Base-by-base conservation (phyloP, 2,329 filamentous ascomycete species). In the Colletotrichum salicis region DNA sequence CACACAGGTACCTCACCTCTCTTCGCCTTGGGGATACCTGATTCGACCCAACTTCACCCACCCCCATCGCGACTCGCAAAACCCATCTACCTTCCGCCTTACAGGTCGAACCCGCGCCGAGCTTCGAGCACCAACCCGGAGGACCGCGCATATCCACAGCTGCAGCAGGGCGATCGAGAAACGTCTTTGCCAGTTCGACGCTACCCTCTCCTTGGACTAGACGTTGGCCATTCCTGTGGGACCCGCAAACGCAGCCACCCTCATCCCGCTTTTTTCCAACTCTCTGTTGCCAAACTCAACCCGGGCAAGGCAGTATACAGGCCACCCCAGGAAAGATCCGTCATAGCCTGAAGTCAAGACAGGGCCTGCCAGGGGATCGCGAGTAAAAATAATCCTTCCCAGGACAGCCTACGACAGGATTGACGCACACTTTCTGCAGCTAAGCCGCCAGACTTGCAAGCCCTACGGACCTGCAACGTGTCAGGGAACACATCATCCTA, bases 401-500 rank as follows among this genome's bases (percentile, higher is more conserved):
- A 67, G 65, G 69, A 64, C 70, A 58, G 19, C 35, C 62, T 64
- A 69, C 45, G 64, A 57, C 82, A 84, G 81, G 83, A 84, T 85
- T 87, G 84, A 87, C 86, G 85, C 86, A 87, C 86, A 87, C 80
- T 80, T 80, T 82, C 84, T 87, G 87, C 86, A 88, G 84, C 83
- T 85, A 82, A 84, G 85, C 84, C 83, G 83, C 83, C 80, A 80
- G 80, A 78, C 81, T 84, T 85, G 83, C 85, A 86, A 85, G 85
- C 86, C 85, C 82, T 87, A 84, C 82, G 82, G 80, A 79, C 83
- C 84, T 87, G 87, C 87, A 87, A 89, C 88, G 87, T 89, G 88
- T 88, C 86, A 85, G 83, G 84, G 86, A 82, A 88, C 87, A 89
- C 88, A 88, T 89, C 87, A 89, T 83, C 82, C 82, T 81, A 82